A percentile compares a stretch with the other conserved stretches of the same genome.
phyloP scores from a whole-genome alignment of 2,329 filamentous ascomycete species.

The Dactylonectria estremocensis region DNA sequence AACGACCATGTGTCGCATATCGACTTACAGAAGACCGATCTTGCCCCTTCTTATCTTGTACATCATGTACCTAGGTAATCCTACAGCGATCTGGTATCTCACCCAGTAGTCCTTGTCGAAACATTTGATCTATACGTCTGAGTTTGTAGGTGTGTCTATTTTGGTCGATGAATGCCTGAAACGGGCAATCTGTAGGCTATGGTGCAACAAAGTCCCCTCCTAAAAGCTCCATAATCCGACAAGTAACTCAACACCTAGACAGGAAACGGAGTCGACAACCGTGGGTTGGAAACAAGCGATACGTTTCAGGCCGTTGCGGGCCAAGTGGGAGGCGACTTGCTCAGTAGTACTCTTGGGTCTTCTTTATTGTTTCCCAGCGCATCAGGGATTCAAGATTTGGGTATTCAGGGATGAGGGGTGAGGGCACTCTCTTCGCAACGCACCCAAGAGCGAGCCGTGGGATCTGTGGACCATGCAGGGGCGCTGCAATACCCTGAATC shows the following conservation, averaged over 20 bases:
- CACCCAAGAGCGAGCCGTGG: not conserved
- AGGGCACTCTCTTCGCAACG: not conserved
- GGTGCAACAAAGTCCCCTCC: not conserved
- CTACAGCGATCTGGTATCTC: not conserved
- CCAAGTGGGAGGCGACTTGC: not conserved
- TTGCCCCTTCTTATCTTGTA: too few relatives aligned
- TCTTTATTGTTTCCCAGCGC: slow-evolving; percentile 14
- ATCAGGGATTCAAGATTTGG: slow-evolving; percentile 29
- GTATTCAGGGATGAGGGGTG: slow-evolving; percentile 17
- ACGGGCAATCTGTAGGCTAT: not conserved
- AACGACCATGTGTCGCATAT: not conserved
- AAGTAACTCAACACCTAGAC: not conserved
- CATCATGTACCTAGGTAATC: not conserved
- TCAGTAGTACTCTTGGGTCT: slow-evolving; percentile 2
- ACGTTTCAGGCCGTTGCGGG: not conserved
- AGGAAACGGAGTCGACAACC: not conserved
- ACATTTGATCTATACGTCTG: not conserved
- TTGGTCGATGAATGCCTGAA: not conserved
- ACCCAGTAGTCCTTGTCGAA: not conserved
- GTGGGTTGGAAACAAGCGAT: too few relatives aligned
- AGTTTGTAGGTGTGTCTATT: not conserved
- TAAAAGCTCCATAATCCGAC: not conserved
- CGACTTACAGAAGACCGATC: not conserved
- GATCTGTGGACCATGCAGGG: slow-evolving; percentile 33
- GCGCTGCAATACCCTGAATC: not conserved